Conservation (phyloP, 2,329 filamentous ascomycete genomes). For the Epichloe aotearoae region DNA sequence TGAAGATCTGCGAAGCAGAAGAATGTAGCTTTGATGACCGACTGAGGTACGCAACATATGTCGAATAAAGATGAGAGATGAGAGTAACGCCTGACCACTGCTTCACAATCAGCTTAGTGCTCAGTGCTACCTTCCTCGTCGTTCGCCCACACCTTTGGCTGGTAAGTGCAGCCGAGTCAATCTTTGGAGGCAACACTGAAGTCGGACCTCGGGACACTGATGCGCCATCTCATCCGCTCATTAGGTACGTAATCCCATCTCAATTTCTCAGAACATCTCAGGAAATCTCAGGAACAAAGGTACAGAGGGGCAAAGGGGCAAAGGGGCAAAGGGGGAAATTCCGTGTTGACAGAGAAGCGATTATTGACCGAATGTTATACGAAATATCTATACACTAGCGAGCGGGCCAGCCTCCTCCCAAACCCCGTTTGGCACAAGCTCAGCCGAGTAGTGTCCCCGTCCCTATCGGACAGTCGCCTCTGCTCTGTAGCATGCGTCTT, state of each 20-base stretch:
- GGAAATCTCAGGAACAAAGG: background rate
- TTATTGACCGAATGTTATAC: slow-evolving; percentile 17
- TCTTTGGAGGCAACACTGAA: background rate
- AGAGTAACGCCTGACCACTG: too few species aligned
- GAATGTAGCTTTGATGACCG: too few species aligned
- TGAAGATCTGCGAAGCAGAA: too few species aligned
- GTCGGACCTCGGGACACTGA: too few species aligned
- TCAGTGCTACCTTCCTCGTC: background rate
- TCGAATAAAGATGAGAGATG: too few species aligned
- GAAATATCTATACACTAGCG: slow-evolving; percentile 24
- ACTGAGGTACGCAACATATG: too few species aligned
- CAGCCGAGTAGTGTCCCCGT: background rate
- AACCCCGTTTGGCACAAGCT: background rate
- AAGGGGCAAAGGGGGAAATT: too few species aligned
- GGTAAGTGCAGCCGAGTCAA: background rate
- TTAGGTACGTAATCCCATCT: background rate
- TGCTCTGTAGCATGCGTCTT: background rate
- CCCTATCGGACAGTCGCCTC: background rate
- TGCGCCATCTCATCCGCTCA: background rate
- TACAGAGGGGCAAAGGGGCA: background rate
- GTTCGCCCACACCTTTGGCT: too few species aligned
- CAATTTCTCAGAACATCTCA: background rate
- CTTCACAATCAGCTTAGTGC: too few species aligned
- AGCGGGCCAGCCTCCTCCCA: slow-evolving; percentile 17
- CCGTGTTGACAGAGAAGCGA: slow-evolving; percentile 9